A percentile compares a stretch with the other conserved stretches of the same genome.
phyloP scores from a whole-genome alignment of 2,329 filamentous ascomycete genomes.

The Biscogniauxia marginata region DNA sequence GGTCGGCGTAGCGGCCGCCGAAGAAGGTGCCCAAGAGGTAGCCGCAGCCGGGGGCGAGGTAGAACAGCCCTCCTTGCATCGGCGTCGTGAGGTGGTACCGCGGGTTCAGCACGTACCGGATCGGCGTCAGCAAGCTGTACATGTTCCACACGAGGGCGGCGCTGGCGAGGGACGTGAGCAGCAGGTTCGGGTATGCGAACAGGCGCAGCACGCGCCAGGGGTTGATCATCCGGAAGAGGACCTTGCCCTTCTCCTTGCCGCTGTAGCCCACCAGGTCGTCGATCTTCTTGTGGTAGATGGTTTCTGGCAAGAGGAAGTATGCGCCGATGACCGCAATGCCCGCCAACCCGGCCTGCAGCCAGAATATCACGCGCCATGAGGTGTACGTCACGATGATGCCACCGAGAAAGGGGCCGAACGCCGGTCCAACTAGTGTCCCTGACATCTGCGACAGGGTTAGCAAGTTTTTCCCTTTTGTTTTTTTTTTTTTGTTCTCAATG shows the following conservation, averaged over 20 bases:
- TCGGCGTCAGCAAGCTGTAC: conserved; percentile 55
- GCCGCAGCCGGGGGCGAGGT: conserved; percentile 65
- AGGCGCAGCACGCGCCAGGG: conserved; percentile 63
- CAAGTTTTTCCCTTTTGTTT: neutral
- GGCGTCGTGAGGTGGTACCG: conserved; percentile 65
- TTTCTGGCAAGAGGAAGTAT: conserved; percentile 69
- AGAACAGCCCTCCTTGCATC: conserved; percentile 64
- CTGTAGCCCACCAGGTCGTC: conserved; percentile 59
- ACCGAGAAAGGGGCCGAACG: conserved; percentile 67
- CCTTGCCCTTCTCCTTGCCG: conserved; percentile 45
- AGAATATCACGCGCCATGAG: conserved; percentile 74
- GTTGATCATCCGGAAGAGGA: conserved; percentile 63
- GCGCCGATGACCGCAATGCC: conserved; percentile 58
- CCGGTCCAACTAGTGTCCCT: conserved; percentile 70
- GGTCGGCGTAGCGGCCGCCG: conserved; percentile 52
- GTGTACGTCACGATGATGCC: conserved; percentile 75
- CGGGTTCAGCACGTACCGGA: conserved; percentile 67
- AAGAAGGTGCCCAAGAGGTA: conserved; percentile 65
- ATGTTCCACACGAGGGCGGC: conserved; percentile 73
- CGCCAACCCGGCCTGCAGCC: conserved; percentile 69
- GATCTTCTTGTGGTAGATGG: conserved; percentile 63
- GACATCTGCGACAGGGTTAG: conserved; percentile 39
- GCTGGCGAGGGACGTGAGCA: conserved; percentile 58
- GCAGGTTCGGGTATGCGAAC: conserved; percentile 67
- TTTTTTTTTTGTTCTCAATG: neutral